Base-by-base conservation (phyloP, 768 basidiomycete genomes). In the Leccinum truebloodii region DNA sequence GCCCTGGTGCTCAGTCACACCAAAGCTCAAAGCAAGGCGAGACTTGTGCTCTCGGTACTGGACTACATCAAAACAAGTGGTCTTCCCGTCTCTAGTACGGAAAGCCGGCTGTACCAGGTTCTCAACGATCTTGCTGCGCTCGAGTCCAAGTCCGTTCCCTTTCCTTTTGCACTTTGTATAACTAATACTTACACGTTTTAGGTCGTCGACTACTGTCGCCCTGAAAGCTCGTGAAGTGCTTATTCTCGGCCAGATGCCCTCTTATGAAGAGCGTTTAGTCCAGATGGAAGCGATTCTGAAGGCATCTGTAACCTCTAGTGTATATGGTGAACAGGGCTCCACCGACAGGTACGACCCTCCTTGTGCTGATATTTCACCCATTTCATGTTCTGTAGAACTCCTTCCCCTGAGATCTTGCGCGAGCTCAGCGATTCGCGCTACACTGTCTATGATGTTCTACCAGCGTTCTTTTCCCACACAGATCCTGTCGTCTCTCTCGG, bases 211-310 rank as follows among this genome's bases (percentile, higher is more conserved):
- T 32, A 81, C 88, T 58, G 95, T 98, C 37, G 84, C 95, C 3
- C 77, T 99, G 64, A 98, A 96, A 76, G 97, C 97, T 46, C 91
- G 97, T 51, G 97, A 99, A 78, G 97, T 97, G 7, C 83, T 98
- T 52, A 98, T 99, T 69, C 83, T 94, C 34, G 93, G 92, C 52
- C 94, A 96, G 73, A 90, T 99, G 85, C 97, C 97, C 6, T 96
- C 95, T 14, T 96, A 93, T 71, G 95, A 98, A 69, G 97, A 98
- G 74, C 90, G 97, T 59, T 80, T 88, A 46, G 79, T 86, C 28
- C 97, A 99, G 75, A 96, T 99, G 92, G 95, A 97, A 78, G 81
- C 87, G 28, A 89, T 99, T 56, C 83, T 99, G 52, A 94, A 90
- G 76, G 83, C 88, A 28, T 91, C 97, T 0, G 91, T 97, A 55